A percentile compares a stretch with the other conserved stretches of the same genome.
Evolutionary conservation across 768 basidiomycete genomes (phyloP).

Genomic region (Tricholoma hemisulphureum): DNA sequence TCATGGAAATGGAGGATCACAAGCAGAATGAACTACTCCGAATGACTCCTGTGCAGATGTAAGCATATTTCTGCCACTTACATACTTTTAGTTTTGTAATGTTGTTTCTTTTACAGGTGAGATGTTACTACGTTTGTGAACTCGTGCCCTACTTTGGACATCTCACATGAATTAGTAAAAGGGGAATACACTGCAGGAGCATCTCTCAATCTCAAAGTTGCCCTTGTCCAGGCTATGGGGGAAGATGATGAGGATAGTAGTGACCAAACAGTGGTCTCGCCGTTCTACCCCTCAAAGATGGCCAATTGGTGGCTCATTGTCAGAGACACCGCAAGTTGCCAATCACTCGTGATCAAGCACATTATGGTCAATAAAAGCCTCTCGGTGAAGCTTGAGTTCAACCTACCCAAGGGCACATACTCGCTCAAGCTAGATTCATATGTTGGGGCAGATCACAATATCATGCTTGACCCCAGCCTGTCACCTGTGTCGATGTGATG

Average conservation of each 20-base stretch:
- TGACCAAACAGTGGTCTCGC: slow-evolving; percentile 84
- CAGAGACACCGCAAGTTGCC: slow-evolving; percentile 76
- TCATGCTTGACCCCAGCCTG: too few relatives aligned
- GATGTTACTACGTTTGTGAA: slow-evolving; percentile 96
- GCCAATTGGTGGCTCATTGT: slow-evolving; percentile 98
- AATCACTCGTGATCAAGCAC: slow-evolving; percentile 68
- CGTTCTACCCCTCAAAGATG: slow-evolving; percentile 87
- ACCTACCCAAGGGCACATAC: neutral
- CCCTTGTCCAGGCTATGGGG: slow-evolving; percentile 78
- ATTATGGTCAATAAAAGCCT: neutral
- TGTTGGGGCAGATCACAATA: too few relatives aligned
- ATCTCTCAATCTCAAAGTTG: slow-evolving; percentile 78
- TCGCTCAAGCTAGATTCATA: too few relatives aligned
- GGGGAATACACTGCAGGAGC: slow-evolving; percentile 84
- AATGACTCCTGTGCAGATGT: slow-evolving; percentile 88
- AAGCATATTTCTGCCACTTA: too few relatives aligned
- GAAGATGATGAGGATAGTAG: slow-evolving; percentile 64
- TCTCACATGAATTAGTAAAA: slow-evolving; percentile 78
- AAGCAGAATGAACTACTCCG: slow-evolving; percentile 76
- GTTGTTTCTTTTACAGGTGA: slow-evolving; percentile 53
- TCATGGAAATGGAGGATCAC: slow-evolving; percentile 98
- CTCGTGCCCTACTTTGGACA: slow-evolving; percentile 95
- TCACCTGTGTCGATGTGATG: too few relatives aligned
- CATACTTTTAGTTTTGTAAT: too few relatives aligned
- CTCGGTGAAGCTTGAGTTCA: neutral